These are phyloP conservation scores for Hysterangium stoloniferum DNA, from an alignment of 768 basidiomycete species.

Conservation along the genomic window DNA sequence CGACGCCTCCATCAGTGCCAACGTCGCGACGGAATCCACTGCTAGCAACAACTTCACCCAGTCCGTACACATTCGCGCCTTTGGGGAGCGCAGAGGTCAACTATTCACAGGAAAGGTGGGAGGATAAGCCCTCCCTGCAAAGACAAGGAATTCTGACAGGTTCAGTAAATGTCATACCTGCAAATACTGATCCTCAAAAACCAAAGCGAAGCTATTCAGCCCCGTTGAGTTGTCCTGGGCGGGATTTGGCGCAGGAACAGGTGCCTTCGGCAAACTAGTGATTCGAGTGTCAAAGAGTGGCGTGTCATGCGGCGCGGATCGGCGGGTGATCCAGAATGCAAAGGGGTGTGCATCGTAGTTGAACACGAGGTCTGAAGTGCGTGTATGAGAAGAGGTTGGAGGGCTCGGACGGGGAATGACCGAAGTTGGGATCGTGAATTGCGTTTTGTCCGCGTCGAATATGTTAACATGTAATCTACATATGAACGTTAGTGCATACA, in stretches of 20 bases:
- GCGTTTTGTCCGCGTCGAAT: constrained; percentile 48
- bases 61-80: constrained; percentile 66
- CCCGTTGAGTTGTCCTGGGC: constrained; percentile 42
- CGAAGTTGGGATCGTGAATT: constrained; percentile 59
- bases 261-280: constrained; percentile 50
- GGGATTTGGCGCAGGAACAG: constrained; percentile 47
- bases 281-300: constrained; percentile 69
- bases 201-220: constrained; percentile 56
- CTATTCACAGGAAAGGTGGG: constrained; percentile 23
- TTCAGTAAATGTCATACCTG: too few species aligned
- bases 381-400: constrained; percentile 27
- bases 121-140: too few species aligned
- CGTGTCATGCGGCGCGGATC: constrained; percentile 41
- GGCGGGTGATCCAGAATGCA: constrained; percentile 74
- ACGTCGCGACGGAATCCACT: constrained; percentile 62
- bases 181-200: constrained; percentile 77
- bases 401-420: constrained; percentile 32
- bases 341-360: constrained; percentile 60
- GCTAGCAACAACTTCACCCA: constrained; percentile 65
- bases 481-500: not conserved
- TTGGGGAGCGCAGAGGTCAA: constrained; percentile 58
- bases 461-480: constrained; percentile 61
- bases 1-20: constrained; percentile 37
- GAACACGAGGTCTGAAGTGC: constrained; percentile 58
- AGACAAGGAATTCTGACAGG: too few species aligned